Base-by-base conservation (phyloP, 805 yeast species). In the Cyberlindnera misumaiensis region DNA sequence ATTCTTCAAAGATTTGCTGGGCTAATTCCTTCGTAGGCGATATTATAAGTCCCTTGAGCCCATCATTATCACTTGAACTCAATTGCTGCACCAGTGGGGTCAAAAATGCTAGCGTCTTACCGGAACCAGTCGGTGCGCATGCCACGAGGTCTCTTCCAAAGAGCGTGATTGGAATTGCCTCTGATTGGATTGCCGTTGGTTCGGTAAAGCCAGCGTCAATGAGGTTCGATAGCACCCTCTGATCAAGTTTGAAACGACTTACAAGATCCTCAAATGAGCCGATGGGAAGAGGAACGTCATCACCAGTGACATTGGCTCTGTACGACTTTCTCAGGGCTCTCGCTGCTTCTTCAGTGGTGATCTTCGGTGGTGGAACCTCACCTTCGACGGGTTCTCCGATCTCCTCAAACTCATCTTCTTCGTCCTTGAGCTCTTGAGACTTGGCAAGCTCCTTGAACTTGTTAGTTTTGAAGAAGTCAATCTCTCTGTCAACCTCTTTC, bases 51-150 rank as follows among this genome's bases (percentile, higher is more conserved):
- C 95, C 94, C 48, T 83, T 69, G 9, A 85, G 66, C 2, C 49
- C 49, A 8, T n/a, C 14, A 3, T 27, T 35, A 11, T 32, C 28
- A 35, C 11, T 49, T 42, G 30, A 32, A 16, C 41, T 38, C 8
- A 73, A 58, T 41, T 64, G 63, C 32, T 85, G 93, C 15, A 93
- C 61, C 50, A 90, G 51, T 4, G 99, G 98, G 13, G 88, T 75
- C 40, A 85, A 64, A 56, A 83, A 93, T 24, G 97, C 95, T 35
- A 93, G 67, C 0, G 98, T 93, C 58, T 93, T 93, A 68, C 98
- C 98, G 4, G 97, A 87, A 51, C 98, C 98, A 1, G 98, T 93
- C 34, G 97, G 97, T 0, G 97, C 97, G 69, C 96, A 86, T 1
- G 95, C 95, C 31, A 93, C 67, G 26, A 93, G 58, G 56, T 90